Base-by-base conservation (phyloP, 2,329 filamentous ascomycete genomes). In the Ophiostoma fasciatum region DNA sequence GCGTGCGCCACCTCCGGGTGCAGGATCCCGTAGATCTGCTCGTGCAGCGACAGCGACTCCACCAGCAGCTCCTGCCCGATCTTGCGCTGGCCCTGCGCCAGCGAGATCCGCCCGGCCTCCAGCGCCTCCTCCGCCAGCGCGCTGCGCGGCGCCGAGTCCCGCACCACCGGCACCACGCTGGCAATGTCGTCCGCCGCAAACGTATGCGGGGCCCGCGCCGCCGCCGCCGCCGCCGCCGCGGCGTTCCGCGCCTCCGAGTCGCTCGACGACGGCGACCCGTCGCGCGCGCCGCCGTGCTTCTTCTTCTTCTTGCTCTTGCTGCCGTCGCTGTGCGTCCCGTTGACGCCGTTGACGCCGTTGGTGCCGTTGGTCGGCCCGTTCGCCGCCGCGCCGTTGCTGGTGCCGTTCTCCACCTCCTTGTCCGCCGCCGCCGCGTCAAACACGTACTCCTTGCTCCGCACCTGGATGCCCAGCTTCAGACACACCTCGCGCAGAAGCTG, bases 1-100 rank as follows among this genome's bases (percentile, higher is more conserved):
- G 93, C 81, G 45, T 87, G 78, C 31, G 88, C 90, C 41, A 96
- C 88, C 60, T 98, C 90, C 1, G 90, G 87, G 54, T 98, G 90
- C 19, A 98, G 68, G 39, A 96, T 92, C 42, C 90, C 90, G 51
- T 98, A 98, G 47, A 98, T 96, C 58, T 98, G 90, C 65, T 98
- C 90, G 51, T 98, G 88, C 29, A 98, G 66, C 31, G 90, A 94
- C 42, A 98, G 64, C 26, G 87, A 94, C 59, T 98, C 90, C n/a
- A 96, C 64, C 21, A 98, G 71, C 38, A 98, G 71, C 58, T 98
- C 90, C 58, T 94, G 87, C 28, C 90, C 90, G 31, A 98, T 74
- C 60, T 94, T 90, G 62, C 82, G 88, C 64, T 98, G 85, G 54
- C 83, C 80, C 55, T 96, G 88, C 49, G 90, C 74, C 42, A 98